Base-by-base conservation (phyloP, 768 basidiomycete genomes). In the Phaffia tasmanica region DNA sequence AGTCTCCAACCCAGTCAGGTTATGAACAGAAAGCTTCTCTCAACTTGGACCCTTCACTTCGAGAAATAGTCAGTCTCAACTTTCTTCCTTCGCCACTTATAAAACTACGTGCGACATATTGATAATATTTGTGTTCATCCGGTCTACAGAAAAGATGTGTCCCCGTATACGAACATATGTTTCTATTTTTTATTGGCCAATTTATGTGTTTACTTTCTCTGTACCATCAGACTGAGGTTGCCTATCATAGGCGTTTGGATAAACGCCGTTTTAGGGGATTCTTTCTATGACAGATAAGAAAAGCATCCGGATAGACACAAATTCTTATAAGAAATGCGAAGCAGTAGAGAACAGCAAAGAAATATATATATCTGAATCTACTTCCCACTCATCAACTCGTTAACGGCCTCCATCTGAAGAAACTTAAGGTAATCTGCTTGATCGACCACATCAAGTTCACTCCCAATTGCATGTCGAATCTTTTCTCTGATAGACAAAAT, bases 1-100 rank as follows among this genome's bases (percentile, higher is more conserved):
- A 94, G 92, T 53, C 80, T 98, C 77, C 84, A 85, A 50, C 89
- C 91, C 23, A 85, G 89, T 32, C 79, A 84, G 73, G 90, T 99
- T 70, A 90, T 91, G 75, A 80, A 83, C 72, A 83, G 88, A 76
- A 83, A 90, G 67, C 76, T 98, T 48, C 78, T 97, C 64, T 84
- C 85, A 30, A 87, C 85, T 65, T 98, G 94, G 94, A 94, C 91
- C 46, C 80, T 98, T 74, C 92, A 97, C 64, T 70, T 63, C 32
- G 62, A 61, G 46, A 61, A 49, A 48, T 46, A 46, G 59, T 61
- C 15, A 6, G 25, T 23, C 23, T 6, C 35, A 14, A 27, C 23
- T 49, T n/a, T 32, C 21, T 19, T 4, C 30, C 59, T 29, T 53
- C 51, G 6, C 35, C 35, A 4, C 11, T 42, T 11, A 5, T 42